Evolutionary conservation across 192 early-diverging fungal genomes (phyloP).

Genomic region (Rhizoclosmatium globosum): DNA sequence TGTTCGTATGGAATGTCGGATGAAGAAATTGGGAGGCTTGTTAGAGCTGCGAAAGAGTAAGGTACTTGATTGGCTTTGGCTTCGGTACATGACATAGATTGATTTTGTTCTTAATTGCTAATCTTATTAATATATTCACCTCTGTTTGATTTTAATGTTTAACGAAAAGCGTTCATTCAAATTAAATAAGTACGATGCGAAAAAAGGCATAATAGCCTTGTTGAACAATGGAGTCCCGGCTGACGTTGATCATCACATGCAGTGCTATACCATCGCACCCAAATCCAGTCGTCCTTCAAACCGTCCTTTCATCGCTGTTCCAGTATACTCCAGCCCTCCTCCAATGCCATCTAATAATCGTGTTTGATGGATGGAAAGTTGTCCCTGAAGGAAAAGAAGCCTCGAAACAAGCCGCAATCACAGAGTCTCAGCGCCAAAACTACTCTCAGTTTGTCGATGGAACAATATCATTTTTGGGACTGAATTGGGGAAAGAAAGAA

Average conservation of each 20-base stretch:
- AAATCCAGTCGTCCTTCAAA: background rate
- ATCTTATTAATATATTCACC: too few species aligned
- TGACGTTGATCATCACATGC: background rate
- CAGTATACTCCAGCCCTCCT: background rate
- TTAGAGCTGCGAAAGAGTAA: background rate
- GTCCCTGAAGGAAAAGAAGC: background rate
- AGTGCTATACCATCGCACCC: background rate
- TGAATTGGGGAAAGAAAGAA: background rate
- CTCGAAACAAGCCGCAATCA: background rate
- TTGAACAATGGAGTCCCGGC: too few species aligned
- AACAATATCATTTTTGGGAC: background rate
- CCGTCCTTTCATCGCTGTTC: background rate
- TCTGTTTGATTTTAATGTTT: too few species aligned
- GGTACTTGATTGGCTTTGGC: too few species aligned
- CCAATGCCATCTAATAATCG: background rate
- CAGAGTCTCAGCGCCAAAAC: background rate
- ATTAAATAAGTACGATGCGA: too few species aligned
- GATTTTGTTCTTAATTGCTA: too few species aligned
- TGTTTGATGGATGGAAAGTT: background rate
- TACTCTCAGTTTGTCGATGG: background rate
- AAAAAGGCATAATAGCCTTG: too few species aligned
- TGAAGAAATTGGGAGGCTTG: constrained; percentile 8
- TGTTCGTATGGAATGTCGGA: constrained; percentile 2
- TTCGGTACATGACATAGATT: too few species aligned
- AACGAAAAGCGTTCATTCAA: too few species aligned